phyloP scores from a whole-genome alignment of 148 eudicot species.

The Persicaria maculosa region DNA sequence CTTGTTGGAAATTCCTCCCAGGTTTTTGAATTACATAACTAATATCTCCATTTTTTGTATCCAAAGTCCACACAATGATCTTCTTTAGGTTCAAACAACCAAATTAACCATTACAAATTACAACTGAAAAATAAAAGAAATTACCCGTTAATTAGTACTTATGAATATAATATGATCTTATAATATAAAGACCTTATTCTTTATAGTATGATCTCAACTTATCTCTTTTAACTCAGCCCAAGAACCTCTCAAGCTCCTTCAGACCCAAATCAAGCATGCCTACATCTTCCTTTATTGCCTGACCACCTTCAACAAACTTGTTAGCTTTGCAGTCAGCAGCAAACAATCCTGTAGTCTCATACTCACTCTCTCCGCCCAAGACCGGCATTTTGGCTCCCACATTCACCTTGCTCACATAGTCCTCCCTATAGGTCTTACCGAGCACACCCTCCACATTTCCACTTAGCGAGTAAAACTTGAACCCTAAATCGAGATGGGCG shows the following conservation, averaged over 20 bases:
- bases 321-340: constrained; percentile 52
- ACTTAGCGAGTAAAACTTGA: constrained; percentile 60
- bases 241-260: not conserved
- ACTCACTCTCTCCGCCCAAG: constrained; percentile 58
- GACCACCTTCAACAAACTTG: constrained; percentile 19
- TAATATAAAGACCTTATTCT: not conserved
- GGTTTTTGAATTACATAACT: not conserved
- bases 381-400: constrained; percentile 63
- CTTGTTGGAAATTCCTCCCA: not conserved
- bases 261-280: constrained; percentile 1
- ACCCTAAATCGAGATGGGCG: constrained; percentile 71
- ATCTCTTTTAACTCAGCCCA: not conserved
- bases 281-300: not conserved
- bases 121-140: not conserved
- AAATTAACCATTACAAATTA: not conserved
- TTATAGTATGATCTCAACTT: too few relatives aligned
- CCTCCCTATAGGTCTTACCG: constrained; percentile 64
- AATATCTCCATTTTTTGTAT: too few relatives aligned
- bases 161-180: not conserved
- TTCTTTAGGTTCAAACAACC: too few relatives aligned
- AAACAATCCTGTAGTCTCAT: constrained; percentile 48
- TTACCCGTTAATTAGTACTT: not conserved
- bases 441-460: constrained; percentile 61
- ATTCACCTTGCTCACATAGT: constrained; percentile 58
- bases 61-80: too few relatives aligned